Evolutionary conservation across 2,329 filamentous ascomycete species (phyloP).

Genomic region (Hirsutella thompsonii): DNA sequence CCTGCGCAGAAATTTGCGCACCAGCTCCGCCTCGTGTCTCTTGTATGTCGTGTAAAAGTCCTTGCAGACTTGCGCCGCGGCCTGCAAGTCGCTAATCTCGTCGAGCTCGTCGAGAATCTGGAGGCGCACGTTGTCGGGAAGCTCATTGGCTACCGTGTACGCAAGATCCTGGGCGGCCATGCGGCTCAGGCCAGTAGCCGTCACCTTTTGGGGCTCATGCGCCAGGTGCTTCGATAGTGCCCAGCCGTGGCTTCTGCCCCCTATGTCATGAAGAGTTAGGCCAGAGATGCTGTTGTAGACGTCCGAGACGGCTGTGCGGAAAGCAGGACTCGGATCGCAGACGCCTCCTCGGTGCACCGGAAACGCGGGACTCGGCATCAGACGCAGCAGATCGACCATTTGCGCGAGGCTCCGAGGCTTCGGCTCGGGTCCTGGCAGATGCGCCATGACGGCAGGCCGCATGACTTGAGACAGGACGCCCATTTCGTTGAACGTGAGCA

Average conservation of each 20-base stretch:
- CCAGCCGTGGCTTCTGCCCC: constrained; percentile 35
- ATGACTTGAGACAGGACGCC: constrained; percentile 28
- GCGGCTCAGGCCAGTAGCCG: constrained; percentile 13
- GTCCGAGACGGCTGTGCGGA: constrained; percentile 33
- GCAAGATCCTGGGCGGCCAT: constrained; percentile 19
- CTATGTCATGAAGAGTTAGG: constrained; percentile 34
- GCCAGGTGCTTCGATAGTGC: constrained; percentile 27
- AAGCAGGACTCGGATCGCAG: constrained; percentile 35
- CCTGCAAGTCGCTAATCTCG: constrained; percentile 26
- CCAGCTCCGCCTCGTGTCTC: constrained; percentile 26
- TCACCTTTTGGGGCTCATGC: constrained; percentile 21
- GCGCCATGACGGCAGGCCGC: constrained; percentile 14
- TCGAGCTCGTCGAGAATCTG: constrained; percentile 26
- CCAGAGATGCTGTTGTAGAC: constrained; percentile 38
- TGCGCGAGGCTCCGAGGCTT: constrained; percentile 28
- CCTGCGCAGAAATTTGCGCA: constrained; percentile 21
- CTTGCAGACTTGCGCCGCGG: constrained; percentile 27
- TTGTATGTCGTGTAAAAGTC: constrained; percentile 32
- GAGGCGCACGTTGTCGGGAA: constrained; percentile 24
- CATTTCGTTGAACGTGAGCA: constrained; percentile 36
- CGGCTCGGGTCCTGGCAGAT: constrained; percentile 11
- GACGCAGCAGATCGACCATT: constrained; percentile 28
- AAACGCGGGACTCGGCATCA: constrained; percentile 29
- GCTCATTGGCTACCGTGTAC: constrained; percentile 19
- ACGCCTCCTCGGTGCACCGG: constrained; percentile 26